Evolutionary conservation across 2,329 filamentous ascomycete genomes (phyloP), one percentile per base, ranked within the genome.

Genomic region (Calonectria honghensis): DNA sequence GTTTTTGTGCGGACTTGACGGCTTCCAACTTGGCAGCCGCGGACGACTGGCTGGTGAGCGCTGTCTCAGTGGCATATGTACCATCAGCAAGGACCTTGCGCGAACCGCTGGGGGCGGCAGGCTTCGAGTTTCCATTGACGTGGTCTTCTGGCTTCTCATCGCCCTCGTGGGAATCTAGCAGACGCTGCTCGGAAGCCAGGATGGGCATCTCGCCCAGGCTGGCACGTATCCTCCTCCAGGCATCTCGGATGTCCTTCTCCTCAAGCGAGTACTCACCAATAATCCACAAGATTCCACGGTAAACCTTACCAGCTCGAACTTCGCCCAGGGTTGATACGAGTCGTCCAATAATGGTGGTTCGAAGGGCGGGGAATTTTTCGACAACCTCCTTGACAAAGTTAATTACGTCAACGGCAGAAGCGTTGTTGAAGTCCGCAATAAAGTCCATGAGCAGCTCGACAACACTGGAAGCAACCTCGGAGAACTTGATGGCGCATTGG

Each of bases 361-460:
- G 93, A 73, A 99, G 90, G 80, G 95, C 93, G 10, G 97, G 97
- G 88, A 98, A 99, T 83, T 98, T 98, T 87, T 99, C 97, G 9
- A 98, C 96, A 4, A 99, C 97, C 85, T 99, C 97, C 87, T 99
- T 99, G 77, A 99, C 96, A 83, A 99, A 99, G 70, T 95, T 96
- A 83, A 99, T 98, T 69, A 99, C 96, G 85, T 99, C 97, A 37
- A 99, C 95, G 1, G 97, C 97, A 1, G 96, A 98, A 57, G 95
- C 94, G 83, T 98, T 98, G 89, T 98, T 98, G 85, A 98, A 98
- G 85, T 99, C 97, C 67, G 95, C 95, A 82, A 99, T 98, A 84
- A 98, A 98, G 86, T 99, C 97, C 97, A 99, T 99, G 69, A 99
- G 91, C 57, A 98, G 91, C 78, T 97, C 97, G 70, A 99, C 97